Evolutionary conservation across 305 asterid species (phyloP), one percentile per base, ranked within the genome.

Genomic region (Solanum hybrid): DNA sequence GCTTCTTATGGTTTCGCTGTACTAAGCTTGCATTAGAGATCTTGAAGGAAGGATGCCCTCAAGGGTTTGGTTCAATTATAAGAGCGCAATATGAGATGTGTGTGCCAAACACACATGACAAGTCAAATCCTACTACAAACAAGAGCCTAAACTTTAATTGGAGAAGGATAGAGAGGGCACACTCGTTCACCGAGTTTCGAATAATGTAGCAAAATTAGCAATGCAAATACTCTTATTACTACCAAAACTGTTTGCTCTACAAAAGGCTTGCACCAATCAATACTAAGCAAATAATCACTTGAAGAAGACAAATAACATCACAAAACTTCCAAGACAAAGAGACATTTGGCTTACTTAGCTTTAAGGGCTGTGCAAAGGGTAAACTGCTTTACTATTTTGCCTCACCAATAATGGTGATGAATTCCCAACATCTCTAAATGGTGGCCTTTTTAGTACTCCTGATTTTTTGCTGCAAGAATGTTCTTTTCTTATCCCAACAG

Each of bases 351-450:
- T 82, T 46, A 29, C 73, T 82, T 10, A 66, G 29, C 73, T 66
- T 66, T n/a, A n/a, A 42, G 93, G 94, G 85, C 92, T 90, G 11
- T 80, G 93, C 73, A 92, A 88, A 60, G 90, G 92, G 51, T 87
- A 93, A 35, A 89, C 86, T 32, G 90, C 89, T 89, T 88, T 89
- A 60, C 92, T 89, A 34, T 87, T 90, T 86, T 90, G 93, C 91
- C 80, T 91, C 76, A 88, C 85, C 89, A 91, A 14, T 29, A 81
- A 87, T 13, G 94, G 93, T 10, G 96, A 92, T 7, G 92, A 79
- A 90, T 94, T 95, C 27, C 91, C 94, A 75, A 94, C 92, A 42
- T 93, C 96, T 32, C 35, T 91, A 86, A 95, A 90, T 20, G 97
- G 95, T 6, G 91, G 88, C 76, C 93, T 91, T 51, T 89, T 92